phyloP scores from a whole-genome alignment of 495 filamentous ascomycete species.

The Clavariopsis aquatica region DNA sequence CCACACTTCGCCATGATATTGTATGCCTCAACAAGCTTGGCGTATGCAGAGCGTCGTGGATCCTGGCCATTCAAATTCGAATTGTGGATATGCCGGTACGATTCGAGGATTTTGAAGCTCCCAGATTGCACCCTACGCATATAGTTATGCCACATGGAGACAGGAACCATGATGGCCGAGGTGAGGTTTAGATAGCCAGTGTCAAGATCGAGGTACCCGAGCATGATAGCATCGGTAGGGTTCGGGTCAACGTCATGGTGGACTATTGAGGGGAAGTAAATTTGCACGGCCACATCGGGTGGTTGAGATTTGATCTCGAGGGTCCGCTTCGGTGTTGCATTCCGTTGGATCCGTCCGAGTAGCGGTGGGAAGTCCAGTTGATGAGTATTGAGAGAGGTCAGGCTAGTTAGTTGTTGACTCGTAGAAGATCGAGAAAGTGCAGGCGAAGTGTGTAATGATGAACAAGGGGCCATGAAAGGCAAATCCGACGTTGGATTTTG shows the following conservation, averaged over 20 bases:
- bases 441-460: no score
- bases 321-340: not conserved
- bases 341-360: not conserved
- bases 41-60: conserved; percentile 4
- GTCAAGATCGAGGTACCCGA: conserved; percentile 10
- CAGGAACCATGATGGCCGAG: not conserved
- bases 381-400: not conserved
- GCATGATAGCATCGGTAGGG: conserved; percentile 18
- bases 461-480: no score
- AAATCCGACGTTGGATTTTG: no score
- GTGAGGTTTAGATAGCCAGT: not conserved
- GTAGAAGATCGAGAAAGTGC: not conserved
- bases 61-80: not conserved
- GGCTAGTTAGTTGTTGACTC: not conserved
- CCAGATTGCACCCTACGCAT: not conserved
- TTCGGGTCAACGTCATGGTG: not conserved
- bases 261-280: conserved; percentile 20
- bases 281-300: conserved; percentile 9
- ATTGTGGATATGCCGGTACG: not conserved
- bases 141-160: not conserved
- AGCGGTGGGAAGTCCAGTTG: not conserved
- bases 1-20: not conserved
- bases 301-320: not conserved
- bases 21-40: conserved; percentile 10
- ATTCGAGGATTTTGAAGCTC: not conserved